phyloP scores from a whole-genome alignment of 345 rosid species.

The Zanthoxylum bungeanum region DNA sequence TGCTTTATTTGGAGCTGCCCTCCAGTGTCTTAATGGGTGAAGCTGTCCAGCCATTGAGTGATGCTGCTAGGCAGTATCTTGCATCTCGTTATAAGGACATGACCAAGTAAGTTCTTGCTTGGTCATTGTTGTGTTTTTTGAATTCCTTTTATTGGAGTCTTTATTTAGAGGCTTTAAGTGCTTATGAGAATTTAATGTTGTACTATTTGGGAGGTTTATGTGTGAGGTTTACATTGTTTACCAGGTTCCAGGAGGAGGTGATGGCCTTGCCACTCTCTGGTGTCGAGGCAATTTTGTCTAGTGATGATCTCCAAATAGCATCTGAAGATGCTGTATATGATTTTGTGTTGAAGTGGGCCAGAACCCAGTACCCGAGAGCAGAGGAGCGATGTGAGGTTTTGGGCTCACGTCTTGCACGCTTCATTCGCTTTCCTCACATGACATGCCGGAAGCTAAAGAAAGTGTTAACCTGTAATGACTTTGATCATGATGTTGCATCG shows the following conservation, averaged over 20 bases:
- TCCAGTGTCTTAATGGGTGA: conserved; percentile 95
- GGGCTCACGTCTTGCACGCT: conserved; percentile 77
- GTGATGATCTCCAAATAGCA: conserved; percentile 94
- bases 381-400: conserved; percentile 86
- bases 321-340: conserved; percentile 98
- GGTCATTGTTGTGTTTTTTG: neutral
- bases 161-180: neutral
- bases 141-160: neutral
- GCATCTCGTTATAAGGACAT: conserved; percentile 90
- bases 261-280: conserved; percentile 91
- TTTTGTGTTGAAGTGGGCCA: conserved; percentile 88
- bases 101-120: conserved; percentile 63
- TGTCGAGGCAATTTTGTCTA: conserved; percentile 81
- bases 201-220: neutral
- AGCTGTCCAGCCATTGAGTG: conserved; percentile 95
- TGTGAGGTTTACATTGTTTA: conserved; percentile 6
- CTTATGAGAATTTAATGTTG: neutral
- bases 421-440: conserved; percentile 94
- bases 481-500: conserved; percentile 85
- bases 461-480: conserved; percentile 79
- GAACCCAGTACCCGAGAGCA: conserved; percentile 54
- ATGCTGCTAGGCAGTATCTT: conserved; percentile 92
- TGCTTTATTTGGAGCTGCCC: conserved; percentile 97
- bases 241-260: conserved; percentile 89
- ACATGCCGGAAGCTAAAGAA: conserved; percentile 93